These are phyloP conservation scores for Coniochaeta sp. DNA, from an alignment of 2,329 filamentous ascomycete genomes.

Conservation along the genomic window DNA sequence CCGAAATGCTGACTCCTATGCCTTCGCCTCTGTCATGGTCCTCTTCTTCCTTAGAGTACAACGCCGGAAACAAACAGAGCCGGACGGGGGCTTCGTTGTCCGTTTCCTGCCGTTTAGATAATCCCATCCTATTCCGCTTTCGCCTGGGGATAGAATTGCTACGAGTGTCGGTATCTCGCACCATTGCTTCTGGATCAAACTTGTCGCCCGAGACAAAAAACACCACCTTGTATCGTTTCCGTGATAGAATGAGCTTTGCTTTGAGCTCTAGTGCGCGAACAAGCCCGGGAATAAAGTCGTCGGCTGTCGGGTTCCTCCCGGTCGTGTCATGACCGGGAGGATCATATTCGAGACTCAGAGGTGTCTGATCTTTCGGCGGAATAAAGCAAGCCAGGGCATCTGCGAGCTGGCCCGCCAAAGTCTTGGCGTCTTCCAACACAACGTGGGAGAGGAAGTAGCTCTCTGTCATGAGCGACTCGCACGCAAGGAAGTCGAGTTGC, in stretches of 20 bases:
- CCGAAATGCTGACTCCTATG: not conserved
- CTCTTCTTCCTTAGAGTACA: not conserved
- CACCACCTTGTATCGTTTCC: not conserved
- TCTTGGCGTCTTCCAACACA: not conserved
- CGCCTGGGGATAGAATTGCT: not conserved
- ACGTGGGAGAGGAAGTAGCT: not conserved
- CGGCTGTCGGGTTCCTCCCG: not conserved
- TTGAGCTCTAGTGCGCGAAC: not conserved
- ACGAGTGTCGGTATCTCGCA: not conserved
- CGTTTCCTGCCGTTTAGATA: not conserved
- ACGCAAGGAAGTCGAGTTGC: not conserved
- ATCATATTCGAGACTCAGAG: not conserved
- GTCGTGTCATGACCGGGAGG: not conserved
- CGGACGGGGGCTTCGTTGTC: not conserved
- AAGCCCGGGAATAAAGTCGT: not conserved
- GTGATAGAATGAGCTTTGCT: not conserved
- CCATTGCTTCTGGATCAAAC: not conserved
- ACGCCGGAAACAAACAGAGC: not conserved
- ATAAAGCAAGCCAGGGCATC: not conserved
- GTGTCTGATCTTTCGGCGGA: not conserved
- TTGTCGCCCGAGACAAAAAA: not conserved
- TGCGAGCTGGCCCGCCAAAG: not conserved
- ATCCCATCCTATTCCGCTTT: not conserved
- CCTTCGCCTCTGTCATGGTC: not conserved
- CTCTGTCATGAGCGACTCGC: not conserved